phyloP scores from a whole-genome alignment of 768 basidiomycete genomes.

The Phylloporus arenicola region DNA sequence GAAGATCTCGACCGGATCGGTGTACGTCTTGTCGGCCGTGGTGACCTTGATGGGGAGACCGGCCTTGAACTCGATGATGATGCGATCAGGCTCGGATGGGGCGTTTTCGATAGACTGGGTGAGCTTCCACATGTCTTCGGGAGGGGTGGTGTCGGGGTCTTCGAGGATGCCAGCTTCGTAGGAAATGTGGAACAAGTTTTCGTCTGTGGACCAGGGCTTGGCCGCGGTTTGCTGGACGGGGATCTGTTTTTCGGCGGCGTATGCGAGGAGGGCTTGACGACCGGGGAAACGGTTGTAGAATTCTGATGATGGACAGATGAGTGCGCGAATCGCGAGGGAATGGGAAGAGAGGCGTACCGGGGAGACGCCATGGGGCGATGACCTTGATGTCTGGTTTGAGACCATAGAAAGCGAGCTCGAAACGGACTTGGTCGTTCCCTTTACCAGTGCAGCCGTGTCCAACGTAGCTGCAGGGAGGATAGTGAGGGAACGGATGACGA shows the following conservation, averaged over 20 bases:
- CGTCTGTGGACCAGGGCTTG: constrained; percentile 99
- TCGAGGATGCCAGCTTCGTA: constrained; percentile 99
- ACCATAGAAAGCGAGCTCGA: constrained; percentile 98
- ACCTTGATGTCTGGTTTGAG: constrained; percentile 99
- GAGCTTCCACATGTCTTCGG: constrained; percentile 98
- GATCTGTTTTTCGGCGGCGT: constrained; percentile 81
- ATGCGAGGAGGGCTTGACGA: constrained; percentile 86
- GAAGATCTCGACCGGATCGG: constrained; percentile 96
- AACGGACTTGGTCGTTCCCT: constrained; percentile 99
- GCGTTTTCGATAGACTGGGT: constrained; percentile 79
- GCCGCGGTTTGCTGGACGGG: constrained; percentile 92
- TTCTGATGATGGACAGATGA: constrained; percentile 40
- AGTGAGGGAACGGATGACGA: not conserved
- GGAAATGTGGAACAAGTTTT: constrained; percentile 99
- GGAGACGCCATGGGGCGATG: constrained; percentile 95
- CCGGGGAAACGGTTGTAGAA: constrained; percentile 98
- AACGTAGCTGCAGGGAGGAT: constrained; percentile 59
- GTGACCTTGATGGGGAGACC: constrained; percentile 88
- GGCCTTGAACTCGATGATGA: constrained; percentile 78
- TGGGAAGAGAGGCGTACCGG: constrained; percentile 46
- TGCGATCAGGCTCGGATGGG: constrained; percentile 69
- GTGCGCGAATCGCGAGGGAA: not conserved
- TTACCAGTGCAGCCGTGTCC: constrained; percentile 99
- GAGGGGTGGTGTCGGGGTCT: constrained; percentile 92
- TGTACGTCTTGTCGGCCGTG: constrained; percentile 54